Evolutionary conservation across 2,329 filamentous ascomycete species (phyloP), one percentile per base, ranked within the genome.

Genomic region (Stagonosporopsis vannaccii): DNA sequence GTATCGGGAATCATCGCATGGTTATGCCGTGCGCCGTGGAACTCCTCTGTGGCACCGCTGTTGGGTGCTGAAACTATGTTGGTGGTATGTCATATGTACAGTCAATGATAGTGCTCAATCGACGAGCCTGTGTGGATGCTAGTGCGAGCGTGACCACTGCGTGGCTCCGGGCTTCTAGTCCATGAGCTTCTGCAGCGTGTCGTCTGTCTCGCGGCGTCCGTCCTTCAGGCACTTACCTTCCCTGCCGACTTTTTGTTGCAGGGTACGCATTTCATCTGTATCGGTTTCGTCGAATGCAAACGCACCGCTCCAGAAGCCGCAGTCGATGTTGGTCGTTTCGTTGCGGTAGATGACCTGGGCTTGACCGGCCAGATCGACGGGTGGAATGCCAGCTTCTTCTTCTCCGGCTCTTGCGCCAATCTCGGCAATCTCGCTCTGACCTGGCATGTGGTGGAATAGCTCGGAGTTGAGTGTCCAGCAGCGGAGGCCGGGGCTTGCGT

Each of bases 381-480:
- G 74, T 7, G 74, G 72, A 3, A 75, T 58, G 1, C 71, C 70
- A 7, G 60, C 60, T 17, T 65, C 57, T 45, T 72, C 64, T 43
- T 56, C 53, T 23, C 75, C 75, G 8, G 67, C 51, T n/a, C 55
- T 55, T 23, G 67, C 59, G 32, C 67, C 67, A 12, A 76, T 68
- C 11, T 68, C 62, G 8, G 74, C 76, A 26, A 80, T 78, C 56
- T 76, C 70, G 22, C 71, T 75, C 26, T 64, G 65, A 1, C 74
- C 75, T 8, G 76, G 75, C 67, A 78, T 72, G 55, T 80, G 78
- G 52, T 79, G 78, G 61, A 80, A 79, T 1, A 80, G 66, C 58
- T 80, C 78, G 1, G 78, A 77, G 53, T 79, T 79, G 22, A 77
- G 63, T 6, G 74, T 78, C 73, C 75, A 79, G 66, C 78, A 80